A percentile compares a stretch with the other conserved stretches of the same genome.
phyloP scores from a whole-genome alignment of 163 green algal species.

The Scenedesmus sp. region DNA sequence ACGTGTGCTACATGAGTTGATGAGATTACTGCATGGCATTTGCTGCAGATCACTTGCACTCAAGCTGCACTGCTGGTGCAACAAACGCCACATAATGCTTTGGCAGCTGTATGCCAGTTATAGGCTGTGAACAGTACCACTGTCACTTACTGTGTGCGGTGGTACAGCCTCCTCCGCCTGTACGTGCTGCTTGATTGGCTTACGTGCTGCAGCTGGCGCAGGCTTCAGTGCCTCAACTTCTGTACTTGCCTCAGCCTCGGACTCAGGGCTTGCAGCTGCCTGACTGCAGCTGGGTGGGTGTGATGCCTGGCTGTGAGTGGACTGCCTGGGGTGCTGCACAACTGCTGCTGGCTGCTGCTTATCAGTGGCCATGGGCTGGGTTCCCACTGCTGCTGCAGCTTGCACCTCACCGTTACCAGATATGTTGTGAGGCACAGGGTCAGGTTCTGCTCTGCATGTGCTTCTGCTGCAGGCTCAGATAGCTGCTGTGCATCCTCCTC shows the following conservation, averaged over 20 bases:
- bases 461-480: neutral
- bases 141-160: neutral
- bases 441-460: neutral
- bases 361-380: neutral
- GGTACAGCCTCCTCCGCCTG: neutral
- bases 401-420: neutral
- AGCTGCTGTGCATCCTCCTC: conserved; percentile 10
- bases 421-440: neutral
- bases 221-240: neutral
- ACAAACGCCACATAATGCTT: neutral
- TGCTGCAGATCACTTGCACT: too few species aligned
- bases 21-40: too few species aligned
- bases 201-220: neutral
- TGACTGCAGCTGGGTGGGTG: neutral
- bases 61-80: too few species aligned
- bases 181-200: neutral
- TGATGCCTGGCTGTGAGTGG: neutral
- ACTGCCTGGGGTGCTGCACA: neutral
- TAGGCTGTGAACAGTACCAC: neutral
- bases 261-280: neutral
- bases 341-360: neutral
- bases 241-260: neutral
- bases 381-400: neutral
- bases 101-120: neutral
- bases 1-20: neutral